phyloP scores from a whole-genome alignment of 2,329 filamentous ascomycete species.

The Aspergillus ruber region DNA sequence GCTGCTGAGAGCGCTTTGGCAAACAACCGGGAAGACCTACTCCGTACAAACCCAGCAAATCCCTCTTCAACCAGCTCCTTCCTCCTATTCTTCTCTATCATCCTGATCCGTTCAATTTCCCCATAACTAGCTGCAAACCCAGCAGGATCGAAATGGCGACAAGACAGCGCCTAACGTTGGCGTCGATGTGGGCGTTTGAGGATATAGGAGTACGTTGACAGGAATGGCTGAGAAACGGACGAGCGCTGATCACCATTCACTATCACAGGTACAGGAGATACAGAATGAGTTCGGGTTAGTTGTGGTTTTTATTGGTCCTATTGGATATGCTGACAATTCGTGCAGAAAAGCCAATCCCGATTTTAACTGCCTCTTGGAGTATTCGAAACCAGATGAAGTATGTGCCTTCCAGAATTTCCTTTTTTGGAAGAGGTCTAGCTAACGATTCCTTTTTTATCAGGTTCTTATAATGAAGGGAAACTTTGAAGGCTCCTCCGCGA shows the following conservation, averaged over 20 bases:
- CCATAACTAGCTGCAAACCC: not conserved
- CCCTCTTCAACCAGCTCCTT: no score
- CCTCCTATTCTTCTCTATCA: no score
- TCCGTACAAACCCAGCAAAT: no score
- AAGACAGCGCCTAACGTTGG: conserved; percentile 19
- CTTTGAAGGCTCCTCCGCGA: conserved; percentile 5
- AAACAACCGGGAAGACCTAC: no score
- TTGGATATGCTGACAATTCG: not conserved
- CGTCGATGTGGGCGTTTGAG: conserved; percentile 29
- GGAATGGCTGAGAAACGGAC: not conserved
- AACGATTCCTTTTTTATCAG: conserved; percentile 6
- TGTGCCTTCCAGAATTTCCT: conserved; percentile 1
- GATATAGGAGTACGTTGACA: conserved; percentile 19
- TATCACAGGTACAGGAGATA: conserved; percentile 20
- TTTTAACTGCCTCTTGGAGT: conserved; percentile 14
- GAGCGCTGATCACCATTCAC: conserved; percentile 2
- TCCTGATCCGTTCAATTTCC: not conserved
- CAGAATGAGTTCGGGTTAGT: conserved; percentile 15
- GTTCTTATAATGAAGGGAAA: conserved; percentile 20
- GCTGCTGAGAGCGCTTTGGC: no score
- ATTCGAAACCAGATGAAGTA: conserved; percentile 18
- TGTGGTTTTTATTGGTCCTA: not conserved
- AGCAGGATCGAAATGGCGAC: conserved; percentile 8
- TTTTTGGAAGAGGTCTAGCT: not conserved
- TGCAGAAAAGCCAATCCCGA: conserved; percentile 6